Evolutionary conservation across 345 rosid genomes (phyloP).

Genomic region (Gossypium longicalyx): DNA sequence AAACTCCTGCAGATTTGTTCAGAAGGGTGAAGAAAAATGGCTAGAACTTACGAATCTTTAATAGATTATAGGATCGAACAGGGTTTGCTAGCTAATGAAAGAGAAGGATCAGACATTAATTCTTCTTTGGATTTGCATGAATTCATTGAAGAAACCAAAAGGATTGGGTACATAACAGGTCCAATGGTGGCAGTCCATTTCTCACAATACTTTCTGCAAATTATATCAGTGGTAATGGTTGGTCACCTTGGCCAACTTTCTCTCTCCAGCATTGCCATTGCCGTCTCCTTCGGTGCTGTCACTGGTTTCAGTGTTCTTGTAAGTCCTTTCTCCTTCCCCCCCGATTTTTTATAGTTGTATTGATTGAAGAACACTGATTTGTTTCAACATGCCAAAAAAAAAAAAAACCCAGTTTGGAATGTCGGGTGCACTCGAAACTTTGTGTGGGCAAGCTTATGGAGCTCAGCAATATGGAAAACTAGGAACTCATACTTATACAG

Average conservation of each 20-base stretch:
- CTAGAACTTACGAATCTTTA: neutral
- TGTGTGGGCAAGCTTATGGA: conserved; percentile 82
- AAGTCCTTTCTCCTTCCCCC: conserved; percentile 17
- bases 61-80: conserved; percentile 19
- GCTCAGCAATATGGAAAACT: conserved; percentile 53
- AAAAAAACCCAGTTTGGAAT: conserved; percentile 49
- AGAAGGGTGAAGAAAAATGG: neutral
- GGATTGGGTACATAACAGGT: conserved; percentile 45
- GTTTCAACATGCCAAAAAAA: neutral
- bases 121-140: neutral
- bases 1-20: neutral
- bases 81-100: conserved; percentile 24
- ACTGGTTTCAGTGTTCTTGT: conserved; percentile 77
- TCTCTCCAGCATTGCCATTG: conserved; percentile 77
- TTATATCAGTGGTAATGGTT: conserved; percentile 64
- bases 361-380: neutral
- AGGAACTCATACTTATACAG: conserved; percentile 56
- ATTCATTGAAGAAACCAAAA: conserved; percentile 40
- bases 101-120: neutral
- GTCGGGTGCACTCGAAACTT: conserved; percentile 71
- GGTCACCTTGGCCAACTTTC: conserved; percentile 77
- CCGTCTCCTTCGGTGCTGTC: conserved; percentile 60
- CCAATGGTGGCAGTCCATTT: conserved; percentile 67
- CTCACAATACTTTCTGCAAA: conserved; percentile 50
- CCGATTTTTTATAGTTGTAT: too few species aligned